Evolutionary conservation across 2,329 filamentous ascomycete species (phyloP), one percentile per base, ranked within the genome.

Genomic region (Trichoderma pleuroti): DNA sequence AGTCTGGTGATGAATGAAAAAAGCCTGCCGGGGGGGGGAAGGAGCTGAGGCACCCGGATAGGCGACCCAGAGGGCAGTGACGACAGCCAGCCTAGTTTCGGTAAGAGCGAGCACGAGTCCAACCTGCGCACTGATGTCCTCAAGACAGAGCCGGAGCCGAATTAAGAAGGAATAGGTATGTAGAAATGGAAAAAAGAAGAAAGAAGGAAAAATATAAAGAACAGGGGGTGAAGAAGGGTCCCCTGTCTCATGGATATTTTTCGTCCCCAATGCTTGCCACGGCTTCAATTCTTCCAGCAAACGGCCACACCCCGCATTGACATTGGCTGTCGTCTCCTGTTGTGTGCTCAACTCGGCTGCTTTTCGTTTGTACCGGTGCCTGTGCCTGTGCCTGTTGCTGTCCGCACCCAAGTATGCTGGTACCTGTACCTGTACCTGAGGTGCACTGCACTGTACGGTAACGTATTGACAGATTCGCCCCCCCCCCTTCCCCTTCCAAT

Each of bases 21-120:
- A 32, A 24, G 54, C 26, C 28, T 10, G 12, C 24, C 65, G n/a
- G 39, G 64, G n/a, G 39, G 64, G 65, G 65, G 36, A 42, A 60
- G 54, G 65, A 60, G 65, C 54, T 26, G 64, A 59, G 36, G 36
- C 64, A 59, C 54, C 54, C 64, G 49, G 49, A 57, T 36, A 65
- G 62, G 62, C 62, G 24, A 57, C 28, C 34, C 5, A 60, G 36
- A 68, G 34, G 52, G 24, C 26, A 68, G 54, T 30, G 42, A 56
- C 62, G n/a, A 39, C 36, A 39, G 49, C 24, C 49, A 67, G 49
- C 39, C 32, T 24, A 67, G 49, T 42, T 46, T 68, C 65, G 65
- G 65, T 28, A 42, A 68, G 65, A 67, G 64, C 52, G 52, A 67
- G 32, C 32, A 68, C 39, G 32, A 49, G 36, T 32, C 36, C 28